Evolutionary conservation across 2,329 filamentous ascomycete species (phyloP).

Genomic region (Clonostachys rhizophaga): DNA sequence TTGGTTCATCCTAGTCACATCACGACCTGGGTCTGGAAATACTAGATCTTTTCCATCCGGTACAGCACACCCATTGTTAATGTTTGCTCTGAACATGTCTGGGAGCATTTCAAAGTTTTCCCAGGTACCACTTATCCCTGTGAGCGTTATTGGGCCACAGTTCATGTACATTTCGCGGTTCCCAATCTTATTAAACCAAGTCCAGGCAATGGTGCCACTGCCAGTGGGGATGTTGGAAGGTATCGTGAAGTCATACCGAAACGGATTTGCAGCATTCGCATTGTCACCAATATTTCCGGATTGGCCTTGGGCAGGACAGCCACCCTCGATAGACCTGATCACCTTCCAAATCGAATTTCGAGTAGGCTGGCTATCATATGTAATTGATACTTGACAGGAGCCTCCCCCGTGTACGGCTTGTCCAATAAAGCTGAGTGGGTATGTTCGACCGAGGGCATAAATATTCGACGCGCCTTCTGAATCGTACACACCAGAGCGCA

Average conservation of each 20-base stretch:
- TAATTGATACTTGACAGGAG: slow-evolving; percentile 85
- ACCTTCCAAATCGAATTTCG: slow-evolving; percentile 75
- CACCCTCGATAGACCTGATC: slow-evolving; percentile 82
- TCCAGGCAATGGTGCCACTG: slow-evolving; percentile 81
- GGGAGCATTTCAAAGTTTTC: slow-evolving; percentile 61
- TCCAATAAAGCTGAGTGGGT: slow-evolving; percentile 60
- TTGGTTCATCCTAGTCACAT: slow-evolving; percentile 43
- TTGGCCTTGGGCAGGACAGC: slow-evolving; percentile 64
- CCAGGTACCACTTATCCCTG: slow-evolving; percentile 41
- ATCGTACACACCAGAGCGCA: slow-evolving; percentile 25
- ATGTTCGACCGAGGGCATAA: slow-evolving; percentile 40
- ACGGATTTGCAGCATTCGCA: slow-evolving; percentile 36
- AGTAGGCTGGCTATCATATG: slow-evolving; percentile 68
- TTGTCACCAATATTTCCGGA: slow-evolving; percentile 52
- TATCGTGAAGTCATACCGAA: slow-evolving; percentile 65
- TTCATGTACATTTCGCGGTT: slow-evolving; percentile 99
- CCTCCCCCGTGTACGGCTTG: slow-evolving; percentile 83
- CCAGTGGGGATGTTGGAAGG: slow-evolving; percentile 69
- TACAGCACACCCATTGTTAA: slow-evolving; percentile 51
- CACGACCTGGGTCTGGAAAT: slow-evolving; percentile 58
- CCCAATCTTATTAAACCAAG: slow-evolving; percentile 90
- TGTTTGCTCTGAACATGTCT: slow-evolving; percentile 64
- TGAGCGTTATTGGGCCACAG: slow-evolving; percentile 72
- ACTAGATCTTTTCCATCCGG: slow-evolving; percentile 42
- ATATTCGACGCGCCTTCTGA: slow-evolving; percentile 33